Evolutionary conservation across 2,329 filamentous ascomycete species (phyloP).

Genomic region (Monosporascus sp.): DNA sequence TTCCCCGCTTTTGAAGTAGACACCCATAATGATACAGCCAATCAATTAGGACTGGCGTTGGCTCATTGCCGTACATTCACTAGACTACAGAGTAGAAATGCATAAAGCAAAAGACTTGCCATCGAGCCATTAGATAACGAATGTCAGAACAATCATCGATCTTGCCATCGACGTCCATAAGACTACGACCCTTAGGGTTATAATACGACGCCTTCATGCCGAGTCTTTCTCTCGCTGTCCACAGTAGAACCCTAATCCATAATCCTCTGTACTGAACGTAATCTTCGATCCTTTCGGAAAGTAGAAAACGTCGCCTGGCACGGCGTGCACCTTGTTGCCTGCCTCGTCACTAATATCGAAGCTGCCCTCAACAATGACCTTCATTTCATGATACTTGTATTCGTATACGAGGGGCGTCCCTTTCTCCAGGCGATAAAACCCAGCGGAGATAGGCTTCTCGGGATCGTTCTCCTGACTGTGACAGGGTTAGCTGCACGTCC

Average conservation of each 20-base stretch:
- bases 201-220: slow-evolving; percentile 4
- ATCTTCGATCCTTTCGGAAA: slow-evolving; percentile 63
- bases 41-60: no score
- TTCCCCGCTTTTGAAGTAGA: no score
- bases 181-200: background rate
- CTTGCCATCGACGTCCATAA: background rate
- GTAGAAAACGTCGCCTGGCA: slow-evolving; percentile 61
- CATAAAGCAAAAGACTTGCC: no score
- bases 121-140: background rate
- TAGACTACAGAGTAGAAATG: no score
- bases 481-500: background rate
- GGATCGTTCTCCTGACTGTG: slow-evolving; percentile 46
- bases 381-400: slow-evolving; percentile 63
- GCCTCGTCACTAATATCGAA: slow-evolving; percentile 61
- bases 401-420: slow-evolving; percentile 63
- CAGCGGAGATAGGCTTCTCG: slow-evolving; percentile 55
- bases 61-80: no score
- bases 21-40: no score
- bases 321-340: slow-evolving; percentile 53
- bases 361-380: slow-evolving; percentile 64
- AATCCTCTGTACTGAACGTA: slow-evolving; percentile 58
- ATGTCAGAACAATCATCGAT: background rate
- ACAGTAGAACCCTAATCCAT: slow-evolving; percentile 55
- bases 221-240: slow-evolving; percentile 32
- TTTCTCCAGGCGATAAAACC: slow-evolving; percentile 64